Evolutionary conservation across 352 stramenopile genomes (phyloP), one percentile per base, ranked within the genome.

Genomic region (Lagenidium giganteum): DNA sequence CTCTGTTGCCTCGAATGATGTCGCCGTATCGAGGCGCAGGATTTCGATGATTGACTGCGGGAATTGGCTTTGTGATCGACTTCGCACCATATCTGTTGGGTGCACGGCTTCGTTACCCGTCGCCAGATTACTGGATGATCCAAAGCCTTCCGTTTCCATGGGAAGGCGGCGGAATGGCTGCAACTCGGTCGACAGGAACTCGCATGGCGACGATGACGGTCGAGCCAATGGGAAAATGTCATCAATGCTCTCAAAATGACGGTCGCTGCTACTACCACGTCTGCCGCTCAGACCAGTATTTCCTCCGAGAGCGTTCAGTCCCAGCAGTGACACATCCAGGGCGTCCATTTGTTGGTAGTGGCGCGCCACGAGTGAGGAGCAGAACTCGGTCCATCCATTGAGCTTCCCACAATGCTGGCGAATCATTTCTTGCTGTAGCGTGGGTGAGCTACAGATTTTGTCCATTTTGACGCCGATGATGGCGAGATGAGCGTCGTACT

Each of bases 271-370:
- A 5, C 7, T 17, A 22, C 43, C 30, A 21, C 39, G 20, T 13
- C 40, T 27, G 16, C 32, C 42, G 3, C 17, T 4, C 20, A 43
- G 40, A 29, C 41, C 33, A 16, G 24, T n/a, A 39, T 28, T 16
- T 23, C 38, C 58, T 21, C 33, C 42, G 5, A 58, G 23, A 65
- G 44, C 25, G 38, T 54, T 27, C 34, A 56, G 30, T 32, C 55
- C 48, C 3, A 58, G 27, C 4, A 60, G 31, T 0, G 67, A 76
- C 24, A 82, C 66, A 46, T 86, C 71, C 2, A 91, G 55, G 8
- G 71, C 79, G 32, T 91, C 71, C 56, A 87, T 83, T 27, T 87
- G 74, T 24, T 89, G 70, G 42, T 85, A 87, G 38, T 91, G 76
- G 1, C 62, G 64, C n/a, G 79, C 73, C 1, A 91, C 67, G 3